Conservation (phyloP, 768 basidiomycete species). For the Clavaria fumosa region DNA sequence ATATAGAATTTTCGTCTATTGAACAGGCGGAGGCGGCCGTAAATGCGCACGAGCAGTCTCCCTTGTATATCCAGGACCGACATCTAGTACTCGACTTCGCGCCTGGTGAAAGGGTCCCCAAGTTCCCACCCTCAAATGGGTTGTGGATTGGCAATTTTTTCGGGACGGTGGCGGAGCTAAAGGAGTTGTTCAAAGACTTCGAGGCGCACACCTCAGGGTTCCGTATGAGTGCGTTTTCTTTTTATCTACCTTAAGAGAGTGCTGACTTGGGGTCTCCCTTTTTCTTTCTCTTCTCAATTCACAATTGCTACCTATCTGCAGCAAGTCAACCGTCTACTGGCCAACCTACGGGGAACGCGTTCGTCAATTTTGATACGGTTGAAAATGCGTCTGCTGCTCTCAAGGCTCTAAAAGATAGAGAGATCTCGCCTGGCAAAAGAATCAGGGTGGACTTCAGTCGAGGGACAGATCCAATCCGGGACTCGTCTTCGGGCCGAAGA, state of each 20-base stretch:
- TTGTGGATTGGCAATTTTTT: slow-evolving; percentile 18
- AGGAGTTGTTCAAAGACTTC: slow-evolving; percentile 14
- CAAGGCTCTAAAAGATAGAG: slow-evolving; percentile 23
- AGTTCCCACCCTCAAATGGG: slow-evolving; percentile 15
- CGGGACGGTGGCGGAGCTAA: slow-evolving; percentile 15
- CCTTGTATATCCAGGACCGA: slow-evolving; percentile 33
- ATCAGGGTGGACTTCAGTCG: too few species aligned
- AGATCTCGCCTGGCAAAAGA: slow-evolving; percentile 21
- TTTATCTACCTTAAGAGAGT: neutral
- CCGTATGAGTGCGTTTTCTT: slow-evolving; percentile 8
- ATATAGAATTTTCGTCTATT: slow-evolving; percentile 25
- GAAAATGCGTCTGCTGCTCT: slow-evolving; percentile 35
- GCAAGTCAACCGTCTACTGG: slow-evolving; percentile 14
- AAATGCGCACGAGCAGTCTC: slow-evolving; percentile 25
- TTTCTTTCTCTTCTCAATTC: neutral
- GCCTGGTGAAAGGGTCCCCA: neutral
- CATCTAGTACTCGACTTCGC: slow-evolving; percentile 29
- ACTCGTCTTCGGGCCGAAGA: too few species aligned
- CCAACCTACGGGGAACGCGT: slow-evolving; percentile 19
- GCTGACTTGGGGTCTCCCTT: too few species aligned
- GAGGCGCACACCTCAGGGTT: slow-evolving; percentile 9
- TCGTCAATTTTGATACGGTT: slow-evolving; percentile 35
- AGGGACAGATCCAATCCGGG: too few species aligned
- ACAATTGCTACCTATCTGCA: slow-evolving; percentile 9
- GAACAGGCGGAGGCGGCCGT: slow-evolving; percentile 24